Evolutionary conservation across 371 early-diverging fungal species (phyloP), one percentile per base, ranked within the genome.

Genomic region (Mucor sp.): DNA sequence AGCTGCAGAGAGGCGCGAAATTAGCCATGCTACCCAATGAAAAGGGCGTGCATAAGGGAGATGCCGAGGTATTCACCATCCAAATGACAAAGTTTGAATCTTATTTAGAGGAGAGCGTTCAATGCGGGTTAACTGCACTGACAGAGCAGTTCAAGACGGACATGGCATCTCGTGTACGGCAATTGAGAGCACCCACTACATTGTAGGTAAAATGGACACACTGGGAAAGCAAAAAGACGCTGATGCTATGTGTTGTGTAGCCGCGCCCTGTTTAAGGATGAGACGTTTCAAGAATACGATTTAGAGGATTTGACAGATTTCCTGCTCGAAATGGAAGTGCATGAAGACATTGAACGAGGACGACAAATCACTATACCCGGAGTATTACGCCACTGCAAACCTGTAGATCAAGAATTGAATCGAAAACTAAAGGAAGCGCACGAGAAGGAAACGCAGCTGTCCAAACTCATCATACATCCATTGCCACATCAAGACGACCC

Each of bases 171-270:
- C 53, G 59, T 41, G 60, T 41, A 17, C 39, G 60, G 32, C 25
- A 61, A 21, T 17, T 61, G 4, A 21, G 32, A 32, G 23, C 11
- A 0, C 56, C 65, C 1, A 35, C 25, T 23, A 43, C 60, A 47
- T 58, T 58, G 68, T 68, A 68, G 58, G 55, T 48, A 12, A 3
- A 27, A 14, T n/a, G n/a, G n/a, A n/a, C n/a, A n/a, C n/a, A n/a
- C n/a, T n/a, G n/a, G n/a, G n/a, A n/a, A n/a, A n/a, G n/a, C n/a
- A n/a, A n/a, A n/a, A n/a, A n/a, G n/a, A n/a, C n/a, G n/a, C 6
- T 11, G 8, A 35, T 6, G 6, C 6, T 35, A 14, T 4, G 7
- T 37, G 14, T 14, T 37, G 37, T 59, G 25, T 53, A 48, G 47
- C 27, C 39, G 30, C 21, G 33, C 21, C 1, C n/a, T 63, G 27